Conservation (phyloP, 208 protist species). For the Jaenimonas drosophilae region DNA sequence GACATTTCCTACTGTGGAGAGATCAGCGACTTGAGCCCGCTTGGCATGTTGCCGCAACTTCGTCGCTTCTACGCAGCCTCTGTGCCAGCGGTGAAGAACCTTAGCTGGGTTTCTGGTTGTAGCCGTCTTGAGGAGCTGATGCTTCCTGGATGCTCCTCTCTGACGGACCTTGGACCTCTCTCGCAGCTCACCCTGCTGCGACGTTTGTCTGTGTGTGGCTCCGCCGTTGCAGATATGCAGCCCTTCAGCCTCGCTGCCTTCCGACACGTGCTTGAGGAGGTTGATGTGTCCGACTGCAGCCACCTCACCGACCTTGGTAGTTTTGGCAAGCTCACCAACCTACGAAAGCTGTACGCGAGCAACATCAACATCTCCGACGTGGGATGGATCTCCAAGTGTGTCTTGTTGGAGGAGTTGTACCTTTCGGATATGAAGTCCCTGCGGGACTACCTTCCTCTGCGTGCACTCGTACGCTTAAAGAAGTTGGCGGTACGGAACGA, state of each 20-base stretch:
- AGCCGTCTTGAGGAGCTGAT: constrained; percentile 1
- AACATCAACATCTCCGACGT: background rate
- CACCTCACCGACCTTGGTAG: background rate
- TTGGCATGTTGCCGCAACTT: background rate
- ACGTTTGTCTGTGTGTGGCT: too few species aligned
- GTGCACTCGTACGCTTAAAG: too few species aligned
- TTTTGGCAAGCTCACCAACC: constrained; percentile 1
- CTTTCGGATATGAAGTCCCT: too few species aligned
- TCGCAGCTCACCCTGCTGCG: background rate
- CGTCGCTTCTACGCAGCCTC: background rate
- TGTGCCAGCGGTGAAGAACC: background rate
- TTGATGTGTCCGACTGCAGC: background rate
- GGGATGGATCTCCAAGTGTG: constrained; percentile 1
- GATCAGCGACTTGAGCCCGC: background rate
- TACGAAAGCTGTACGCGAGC: constrained; percentile 1
- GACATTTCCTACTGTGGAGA: background rate
- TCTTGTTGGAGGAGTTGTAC: background rate
- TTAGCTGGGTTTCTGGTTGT: background rate
- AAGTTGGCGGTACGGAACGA: too few species aligned
- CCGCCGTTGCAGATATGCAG: too few species aligned
- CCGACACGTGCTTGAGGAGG: constrained; percentile 3
- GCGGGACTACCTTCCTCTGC: too few species aligned
- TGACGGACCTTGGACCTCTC: constrained; percentile 1
- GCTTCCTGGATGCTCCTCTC: background rate
- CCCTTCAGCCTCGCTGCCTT: too few species aligned